Percentiles rank a stretch among this genome's conserved stretches.
phyloP scores from a whole-genome alignment of 2,329 filamentous ascomycete genomes.

The Talaromyces sp. region DNA sequence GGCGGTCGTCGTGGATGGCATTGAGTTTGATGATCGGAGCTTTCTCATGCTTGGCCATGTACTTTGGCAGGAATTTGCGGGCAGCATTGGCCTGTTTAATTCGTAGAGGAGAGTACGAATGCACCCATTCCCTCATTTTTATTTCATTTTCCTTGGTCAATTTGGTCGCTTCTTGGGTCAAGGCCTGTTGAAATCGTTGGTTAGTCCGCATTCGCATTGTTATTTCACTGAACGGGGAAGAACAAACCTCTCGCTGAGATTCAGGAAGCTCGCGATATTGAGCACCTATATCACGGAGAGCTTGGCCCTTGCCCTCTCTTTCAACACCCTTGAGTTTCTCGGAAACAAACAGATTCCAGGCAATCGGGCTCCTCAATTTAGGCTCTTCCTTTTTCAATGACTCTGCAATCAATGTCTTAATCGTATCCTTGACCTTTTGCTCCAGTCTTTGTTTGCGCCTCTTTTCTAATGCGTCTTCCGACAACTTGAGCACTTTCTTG shows the following conservation, averaged over 20 bases:
- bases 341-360: conserved; percentile 25
- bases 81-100: conserved; percentile 60
- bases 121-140: conserved; percentile 54
- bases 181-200: conserved; percentile 36
- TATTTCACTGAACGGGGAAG: not conserved
- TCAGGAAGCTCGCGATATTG: conserved; percentile 20
- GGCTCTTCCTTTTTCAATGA: conserved; percentile 25
- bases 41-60: conserved; percentile 22
- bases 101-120: conserved; percentile 53
- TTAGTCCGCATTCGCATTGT: not conserved
- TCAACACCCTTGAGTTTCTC: conserved; percentile 21
- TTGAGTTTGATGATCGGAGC: conserved; percentile 12
- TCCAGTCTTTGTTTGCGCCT: conserved; percentile 12
- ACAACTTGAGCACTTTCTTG: conserved; percentile 22
- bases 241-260: conserved; percentile 20
- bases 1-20: conserved; percentile 53
- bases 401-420: conserved; percentile 34
- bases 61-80: conserved; percentile 38
- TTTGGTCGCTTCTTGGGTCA: conserved; percentile 52
- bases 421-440: conserved; percentile 27
- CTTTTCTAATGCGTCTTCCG: conserved; percentile 30
- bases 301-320: conserved; percentile 16
- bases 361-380: conserved; percentile 35
- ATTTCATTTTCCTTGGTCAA: conserved; percentile 45
- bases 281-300: conserved; percentile 22